phyloP scores from a whole-genome alignment of 2,329 filamentous ascomycete genomes.

The Zymoseptoria brevis region DNA sequence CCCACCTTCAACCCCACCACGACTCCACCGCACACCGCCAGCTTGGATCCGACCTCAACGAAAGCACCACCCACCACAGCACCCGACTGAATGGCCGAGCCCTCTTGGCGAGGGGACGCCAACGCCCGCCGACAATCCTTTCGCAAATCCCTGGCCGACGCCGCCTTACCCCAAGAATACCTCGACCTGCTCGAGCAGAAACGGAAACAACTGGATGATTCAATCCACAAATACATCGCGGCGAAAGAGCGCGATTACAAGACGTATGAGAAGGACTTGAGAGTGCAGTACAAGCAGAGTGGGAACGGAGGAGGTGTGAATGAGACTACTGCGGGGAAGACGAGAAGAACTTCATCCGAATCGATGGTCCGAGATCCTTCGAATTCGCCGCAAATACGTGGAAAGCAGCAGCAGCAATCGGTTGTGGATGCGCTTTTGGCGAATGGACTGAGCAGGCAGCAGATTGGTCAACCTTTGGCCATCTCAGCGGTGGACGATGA shows the following conservation, averaged over 20 bases:
- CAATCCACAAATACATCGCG: slow-evolving; percentile 32
- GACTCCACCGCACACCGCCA: neutral
- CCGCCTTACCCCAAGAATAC: slow-evolving; percentile 24
- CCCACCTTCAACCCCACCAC: neutral
- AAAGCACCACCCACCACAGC: slow-evolving; percentile 1
- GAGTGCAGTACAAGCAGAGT: slow-evolving; percentile 13
- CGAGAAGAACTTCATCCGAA: slow-evolving; percentile 8
- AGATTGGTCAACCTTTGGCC: slow-evolving; percentile 14
- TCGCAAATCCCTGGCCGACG: slow-evolving; percentile 15
- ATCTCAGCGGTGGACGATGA: slow-evolving; percentile 13
- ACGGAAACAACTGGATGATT: slow-evolving; percentile 31
- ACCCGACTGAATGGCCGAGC: slow-evolving; percentile 15
- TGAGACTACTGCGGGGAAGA: slow-evolving; percentile 1
- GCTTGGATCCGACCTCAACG: neutral
- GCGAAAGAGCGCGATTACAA: slow-evolving; percentile 32
- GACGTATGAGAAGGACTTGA: slow-evolving; percentile 29
- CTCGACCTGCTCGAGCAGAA: slow-evolving; percentile 30
- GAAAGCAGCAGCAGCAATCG: slow-evolving; percentile 6
- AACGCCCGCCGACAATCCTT: slow-evolving; percentile 15
- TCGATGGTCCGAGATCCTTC: slow-evolving; percentile 5
- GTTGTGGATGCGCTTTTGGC: slow-evolving; percentile 20
- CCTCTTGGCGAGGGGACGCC: slow-evolving; percentile 9
- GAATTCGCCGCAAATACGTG: slow-evolving; percentile 5
- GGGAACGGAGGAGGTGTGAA: neutral
- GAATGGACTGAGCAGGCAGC: slow-evolving; percentile 15